Conservation (phyloP, 371 early-diverging fungal genomes). For the Mortierella sp. region DNA sequence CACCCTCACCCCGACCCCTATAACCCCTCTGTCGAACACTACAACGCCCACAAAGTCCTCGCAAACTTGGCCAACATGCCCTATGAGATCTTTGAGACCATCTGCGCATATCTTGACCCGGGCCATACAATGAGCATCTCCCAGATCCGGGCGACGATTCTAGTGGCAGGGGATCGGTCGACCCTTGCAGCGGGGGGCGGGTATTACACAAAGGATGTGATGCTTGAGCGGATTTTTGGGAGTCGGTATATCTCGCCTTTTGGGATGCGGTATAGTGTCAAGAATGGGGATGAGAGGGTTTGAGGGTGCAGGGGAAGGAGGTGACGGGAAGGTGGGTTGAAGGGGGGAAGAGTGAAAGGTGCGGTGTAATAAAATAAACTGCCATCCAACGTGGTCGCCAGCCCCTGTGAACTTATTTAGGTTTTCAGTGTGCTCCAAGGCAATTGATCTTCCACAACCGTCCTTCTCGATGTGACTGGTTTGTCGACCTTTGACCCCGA, state of each 20-base stretch:
- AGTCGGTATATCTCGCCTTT: conserved; percentile 39
- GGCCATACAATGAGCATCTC: conserved; percentile 40
- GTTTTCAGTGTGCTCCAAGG: too few species aligned
- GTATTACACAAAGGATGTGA: conserved; percentile 28
- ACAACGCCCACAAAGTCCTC: conserved; percentile 41
- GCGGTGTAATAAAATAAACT: neutral
- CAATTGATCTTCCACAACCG: too few species aligned
- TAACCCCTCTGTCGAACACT: neutral
- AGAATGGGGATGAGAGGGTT: conserved; percentile 32
- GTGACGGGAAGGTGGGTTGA: neutral
- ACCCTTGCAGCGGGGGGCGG: conserved; percentile 8
- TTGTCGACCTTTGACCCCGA: too few species aligned
- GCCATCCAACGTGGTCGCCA: too few species aligned
- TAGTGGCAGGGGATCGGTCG: conserved; percentile 24
- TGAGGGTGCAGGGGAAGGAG: neutral
- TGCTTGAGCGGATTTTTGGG: conserved; percentile 37
- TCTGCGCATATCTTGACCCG: conserved; percentile 47
- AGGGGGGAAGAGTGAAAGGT: too few species aligned
- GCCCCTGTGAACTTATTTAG: too few species aligned
- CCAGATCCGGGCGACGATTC: conserved; percentile 43
- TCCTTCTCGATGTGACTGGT: too few species aligned
- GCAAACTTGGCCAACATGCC: conserved; percentile 52
- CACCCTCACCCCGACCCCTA: too few species aligned
- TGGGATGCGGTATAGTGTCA: conserved; percentile 36
- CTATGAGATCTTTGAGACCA: conserved; percentile 51